These are phyloP conservation scores for Pezicula neosporulosa DNA, from an alignment of 2,329 filamentous ascomycete species.

Conservation along the genomic window DNA sequence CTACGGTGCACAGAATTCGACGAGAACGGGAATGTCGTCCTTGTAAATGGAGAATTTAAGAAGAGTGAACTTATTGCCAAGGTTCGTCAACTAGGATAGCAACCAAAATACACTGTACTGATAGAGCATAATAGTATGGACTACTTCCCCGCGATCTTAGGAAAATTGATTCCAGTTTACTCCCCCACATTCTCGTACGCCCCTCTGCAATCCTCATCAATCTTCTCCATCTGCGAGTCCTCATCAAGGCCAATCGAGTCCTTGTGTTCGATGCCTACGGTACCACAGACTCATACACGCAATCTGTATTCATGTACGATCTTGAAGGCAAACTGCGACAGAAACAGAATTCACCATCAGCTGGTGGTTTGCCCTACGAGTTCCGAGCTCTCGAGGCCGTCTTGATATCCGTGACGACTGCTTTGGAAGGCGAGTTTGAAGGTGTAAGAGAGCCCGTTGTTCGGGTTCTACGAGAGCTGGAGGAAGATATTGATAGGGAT, in stretches of 20 bases:
- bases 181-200: slow-evolving; percentile 92
- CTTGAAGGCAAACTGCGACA: slow-evolving; percentile 88
- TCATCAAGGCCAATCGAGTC: slow-evolving; percentile 93
- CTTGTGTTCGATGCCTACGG: slow-evolving; percentile 96
- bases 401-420: slow-evolving; percentile 86
- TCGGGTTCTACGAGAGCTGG: slow-evolving; percentile 80
- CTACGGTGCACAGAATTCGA: slow-evolving; percentile 94
- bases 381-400: slow-evolving; percentile 95
- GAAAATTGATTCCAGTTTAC: slow-evolving; percentile 94
- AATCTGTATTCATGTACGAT: slow-evolving; percentile 97
- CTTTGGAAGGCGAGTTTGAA: slow-evolving; percentile 91
- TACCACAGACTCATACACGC: slow-evolving; percentile 88
- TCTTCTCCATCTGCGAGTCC: slow-evolving; percentile 88
- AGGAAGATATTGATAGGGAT: slow-evolving; percentile 95
- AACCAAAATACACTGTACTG: slow-evolving; percentile 1
- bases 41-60: slow-evolving; percentile 94
- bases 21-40: slow-evolving; percentile 83
- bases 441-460: slow-evolving; percentile 90
- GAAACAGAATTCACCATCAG: slow-evolving; percentile 57
- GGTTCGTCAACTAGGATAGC: slow-evolving; percentile 41
- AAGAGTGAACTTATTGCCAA: slow-evolving; percentile 97
- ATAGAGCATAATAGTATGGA: slow-evolving; percentile 62
- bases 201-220: slow-evolving; percentile 93
- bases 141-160: slow-evolving; percentile 90
- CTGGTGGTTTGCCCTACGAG: slow-evolving; percentile 79